A percentile compares a stretch with the other conserved stretches of the same genome.
Evolutionary conservation across 768 basidiomycete genomes (phyloP).

Genomic region (Rhizopogon vulgaris): DNA sequence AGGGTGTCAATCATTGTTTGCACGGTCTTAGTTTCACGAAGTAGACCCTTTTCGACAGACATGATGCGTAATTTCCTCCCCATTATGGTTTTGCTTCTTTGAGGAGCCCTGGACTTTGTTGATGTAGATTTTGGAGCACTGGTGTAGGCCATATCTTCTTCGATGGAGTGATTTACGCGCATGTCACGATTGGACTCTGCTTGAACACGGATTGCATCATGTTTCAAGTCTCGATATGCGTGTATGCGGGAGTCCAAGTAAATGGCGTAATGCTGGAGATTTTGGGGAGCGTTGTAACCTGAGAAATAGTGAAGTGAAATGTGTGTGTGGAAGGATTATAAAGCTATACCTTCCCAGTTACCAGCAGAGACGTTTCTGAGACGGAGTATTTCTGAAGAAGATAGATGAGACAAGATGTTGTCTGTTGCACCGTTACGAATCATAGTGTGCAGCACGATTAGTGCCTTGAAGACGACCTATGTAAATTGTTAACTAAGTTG

Average conservation of each 20-base stretch:
- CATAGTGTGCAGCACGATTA: constrained; percentile 94
- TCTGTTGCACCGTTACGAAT: constrained; percentile 95
- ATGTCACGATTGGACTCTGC: constrained; percentile 87
- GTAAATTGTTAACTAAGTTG: not conserved
- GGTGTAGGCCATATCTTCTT: constrained; percentile 43
- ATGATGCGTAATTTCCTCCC: constrained; percentile 84
- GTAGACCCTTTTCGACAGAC: constrained; percentile 92
- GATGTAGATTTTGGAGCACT: constrained; percentile 27
- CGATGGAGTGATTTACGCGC: constrained; percentile 56
- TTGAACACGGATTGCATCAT: constrained; percentile 91
- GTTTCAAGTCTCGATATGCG: constrained; percentile 85
- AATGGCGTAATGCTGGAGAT: constrained; percentile 77
- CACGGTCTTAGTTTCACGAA: constrained; percentile 88
- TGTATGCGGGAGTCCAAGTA: constrained; percentile 88
- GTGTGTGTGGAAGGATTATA: not conserved
- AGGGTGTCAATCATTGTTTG: constrained; percentile 86
- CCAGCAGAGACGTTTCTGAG: constrained; percentile 75
- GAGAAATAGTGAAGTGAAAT: constrained; percentile 6
- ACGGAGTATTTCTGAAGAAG: constrained; percentile 74
- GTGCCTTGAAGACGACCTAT: constrained; percentile 95
- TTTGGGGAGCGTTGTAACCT: constrained; percentile 86
- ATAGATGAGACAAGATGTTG: constrained; percentile 80
- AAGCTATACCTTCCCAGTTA: constrained; percentile 77
- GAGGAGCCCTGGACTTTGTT: constrained; percentile 31
- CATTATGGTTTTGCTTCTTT: constrained; percentile 69